Percentiles rank a stretch among this genome's conserved stretches.
These are phyloP conservation scores for Dimargaris cristalligena DNA, from an alignment of 192 early-diverging fungal species.

Conservation along the genomic window DNA sequence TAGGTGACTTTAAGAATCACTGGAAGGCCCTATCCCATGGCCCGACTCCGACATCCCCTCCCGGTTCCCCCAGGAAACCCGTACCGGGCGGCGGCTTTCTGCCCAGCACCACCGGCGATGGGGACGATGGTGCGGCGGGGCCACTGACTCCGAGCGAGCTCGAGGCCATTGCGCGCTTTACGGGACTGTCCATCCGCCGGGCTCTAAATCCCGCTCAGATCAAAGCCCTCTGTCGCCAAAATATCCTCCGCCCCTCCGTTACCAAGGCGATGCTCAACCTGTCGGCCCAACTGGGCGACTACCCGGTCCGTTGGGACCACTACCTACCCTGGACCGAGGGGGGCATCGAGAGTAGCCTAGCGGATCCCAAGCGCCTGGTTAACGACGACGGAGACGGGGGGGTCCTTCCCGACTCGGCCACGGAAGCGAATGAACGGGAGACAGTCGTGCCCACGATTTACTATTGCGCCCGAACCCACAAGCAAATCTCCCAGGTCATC, in stretches of 20 bases:
- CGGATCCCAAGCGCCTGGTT: background rate
- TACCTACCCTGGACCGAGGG: background rate
- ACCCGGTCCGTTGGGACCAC: background rate
- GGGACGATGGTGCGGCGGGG: too few relatives aligned
- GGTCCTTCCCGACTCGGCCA: background rate
- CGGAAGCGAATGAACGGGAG: background rate
- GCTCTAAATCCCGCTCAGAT: background rate
- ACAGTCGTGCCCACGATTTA: conserved; percentile 20
- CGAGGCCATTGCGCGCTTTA: background rate
- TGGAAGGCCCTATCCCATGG: too few relatives aligned
- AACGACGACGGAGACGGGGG: background rate
- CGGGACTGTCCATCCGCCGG: background rate
- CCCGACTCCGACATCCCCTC: too few relatives aligned
- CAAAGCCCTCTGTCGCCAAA: background rate
- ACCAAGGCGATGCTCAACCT: background rate
- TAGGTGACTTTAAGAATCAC: too few relatives aligned
- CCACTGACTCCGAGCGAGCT: background rate
- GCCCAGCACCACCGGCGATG: background rate
- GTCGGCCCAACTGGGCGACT: background rate
- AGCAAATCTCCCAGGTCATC: conserved; percentile 37
- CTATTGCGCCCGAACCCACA: conserved; percentile 39
- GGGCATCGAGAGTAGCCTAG: too few relatives aligned
- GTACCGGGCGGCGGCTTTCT: background rate
- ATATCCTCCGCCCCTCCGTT: background rate
- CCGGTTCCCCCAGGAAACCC: too few relatives aligned